phyloP scores from a whole-genome alignment of 768 basidiomycete species.

The Daedalea quercina region DNA sequence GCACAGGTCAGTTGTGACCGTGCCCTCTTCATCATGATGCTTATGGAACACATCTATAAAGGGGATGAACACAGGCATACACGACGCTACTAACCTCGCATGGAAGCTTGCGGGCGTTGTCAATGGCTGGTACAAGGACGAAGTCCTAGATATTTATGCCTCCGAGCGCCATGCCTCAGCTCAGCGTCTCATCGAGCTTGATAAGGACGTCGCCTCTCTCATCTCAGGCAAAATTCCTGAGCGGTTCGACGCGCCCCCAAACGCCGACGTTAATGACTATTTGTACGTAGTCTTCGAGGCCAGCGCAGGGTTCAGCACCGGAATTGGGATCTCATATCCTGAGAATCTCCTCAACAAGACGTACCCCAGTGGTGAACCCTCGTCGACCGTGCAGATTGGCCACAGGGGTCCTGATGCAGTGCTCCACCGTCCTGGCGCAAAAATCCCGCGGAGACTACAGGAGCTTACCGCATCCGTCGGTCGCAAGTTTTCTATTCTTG shows the following conservation, averaged over 20 bases:
- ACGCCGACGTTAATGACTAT: background rate
- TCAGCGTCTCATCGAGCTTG: background rate
- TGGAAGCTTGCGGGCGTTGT: background rate
- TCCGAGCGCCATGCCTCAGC: background rate
- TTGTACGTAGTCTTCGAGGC: background rate
- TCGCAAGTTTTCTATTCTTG: background rate
- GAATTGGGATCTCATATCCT: background rate
- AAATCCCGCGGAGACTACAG: background rate
- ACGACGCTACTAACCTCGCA: background rate
- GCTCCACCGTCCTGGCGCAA: background rate
- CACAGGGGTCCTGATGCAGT: background rate
- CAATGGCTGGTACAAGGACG: background rate
- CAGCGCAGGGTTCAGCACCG: background rate
- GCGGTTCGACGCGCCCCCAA: background rate
- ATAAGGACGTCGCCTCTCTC: background rate
- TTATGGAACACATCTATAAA: background rate
- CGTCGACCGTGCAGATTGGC: background rate
- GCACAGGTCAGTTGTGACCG: background rate
- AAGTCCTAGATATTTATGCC: background rate
- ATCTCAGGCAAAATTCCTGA: background rate
- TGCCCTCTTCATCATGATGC: too few relatives aligned
- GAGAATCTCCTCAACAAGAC: too few relatives aligned
- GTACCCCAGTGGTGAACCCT: too few relatives aligned
- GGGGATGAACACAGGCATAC: conserved; percentile 1
- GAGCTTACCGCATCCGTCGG: background rate